Base-by-base conservation (phyloP, 2,329 filamentous ascomycete species). In the Sporothrix schenckii region DNA sequence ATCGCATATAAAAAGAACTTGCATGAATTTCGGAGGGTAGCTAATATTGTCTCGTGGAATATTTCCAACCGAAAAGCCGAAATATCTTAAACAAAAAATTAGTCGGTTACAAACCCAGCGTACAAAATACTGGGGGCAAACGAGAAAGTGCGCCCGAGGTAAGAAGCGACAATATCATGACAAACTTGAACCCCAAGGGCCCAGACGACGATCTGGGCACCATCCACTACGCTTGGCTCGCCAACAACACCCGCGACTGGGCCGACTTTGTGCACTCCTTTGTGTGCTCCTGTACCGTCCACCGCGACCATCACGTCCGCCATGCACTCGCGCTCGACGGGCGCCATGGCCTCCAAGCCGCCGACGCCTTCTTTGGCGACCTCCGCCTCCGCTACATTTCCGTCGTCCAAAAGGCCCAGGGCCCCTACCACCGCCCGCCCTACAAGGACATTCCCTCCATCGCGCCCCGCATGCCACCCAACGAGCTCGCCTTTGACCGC, bases 171-270 rank as follows among this genome's bases (percentile, higher is more conserved):
- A 52, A 11, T 21, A 39, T 7, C 10, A 34, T 50, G 41, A 49
- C 47, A 52, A 52, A 27, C 24, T 19, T 10, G 3, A 50, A 13
- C 16, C 44, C 16, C 4, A 16, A n/a, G 13, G 47, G 24, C 44
- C 44, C 44, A 16, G 4, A 50, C 44, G 21, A 13, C 10, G 41
- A 49, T 2, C 21, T 56, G 19, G 7, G 14, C 44, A 47, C 54
- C 13, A 24, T 68, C 21, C 39, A 69, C 13, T 69, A 69, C 27
- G 41, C 58, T 2, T 53, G 47, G 54, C 41, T 69, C 10, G 63
- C 63, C 49, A 66, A 66, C 63, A 24, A 6, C 19, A 41, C 63
- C 27, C 49, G 16, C 30, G 63, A 66, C 30, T 66, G 63, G 63
- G 63, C 63, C 11, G 47, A 10, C 19, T 66, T 66, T 50, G 49